Percentiles rank a stretch among this genome's conserved stretches.
These are phyloP conservation scores for Claviceps sp. DNA, from an alignment of 2,329 filamentous ascomycete genomes.

Conservation along the genomic window DNA sequence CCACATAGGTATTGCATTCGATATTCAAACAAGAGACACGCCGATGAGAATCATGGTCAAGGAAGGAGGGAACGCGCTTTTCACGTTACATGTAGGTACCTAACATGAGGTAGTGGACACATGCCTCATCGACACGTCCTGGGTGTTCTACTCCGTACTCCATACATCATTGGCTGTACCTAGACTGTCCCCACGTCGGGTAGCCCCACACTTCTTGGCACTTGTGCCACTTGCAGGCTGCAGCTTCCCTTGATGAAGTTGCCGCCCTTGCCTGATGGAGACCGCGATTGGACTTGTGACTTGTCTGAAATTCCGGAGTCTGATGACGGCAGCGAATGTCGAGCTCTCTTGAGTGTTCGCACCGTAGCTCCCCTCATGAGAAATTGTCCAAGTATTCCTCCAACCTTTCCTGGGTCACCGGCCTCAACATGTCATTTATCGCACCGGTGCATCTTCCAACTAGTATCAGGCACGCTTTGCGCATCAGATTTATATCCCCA, in stretches of 20 bases:
- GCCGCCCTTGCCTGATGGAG: neutral
- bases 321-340: constrained; percentile 7
- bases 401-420: constrained; percentile 1
- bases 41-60: neutral
- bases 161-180: too few relatives aligned
- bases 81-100: neutral
- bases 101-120: neutral
- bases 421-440: constrained; percentile 68
- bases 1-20: neutral
- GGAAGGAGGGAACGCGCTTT: neutral
- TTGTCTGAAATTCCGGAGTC: neutral
- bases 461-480: constrained; percentile 79
- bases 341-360: constrained; percentile 9
- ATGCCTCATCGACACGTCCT: too few relatives aligned
- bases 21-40: neutral
- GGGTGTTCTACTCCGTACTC: too few relatives aligned
- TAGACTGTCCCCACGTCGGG: neutral
- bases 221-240: neutral
- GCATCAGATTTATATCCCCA: constrained; percentile 58
- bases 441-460: constrained; percentile 87
- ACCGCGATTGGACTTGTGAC: neutral
- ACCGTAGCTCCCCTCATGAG: constrained; percentile 15
- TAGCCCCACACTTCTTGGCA: neutral
- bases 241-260: neutral
- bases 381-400: constrained; percentile 2